Evolutionary conservation across 257 asterid species (phyloP).

Genomic region (Solanum peruvianum): DNA sequence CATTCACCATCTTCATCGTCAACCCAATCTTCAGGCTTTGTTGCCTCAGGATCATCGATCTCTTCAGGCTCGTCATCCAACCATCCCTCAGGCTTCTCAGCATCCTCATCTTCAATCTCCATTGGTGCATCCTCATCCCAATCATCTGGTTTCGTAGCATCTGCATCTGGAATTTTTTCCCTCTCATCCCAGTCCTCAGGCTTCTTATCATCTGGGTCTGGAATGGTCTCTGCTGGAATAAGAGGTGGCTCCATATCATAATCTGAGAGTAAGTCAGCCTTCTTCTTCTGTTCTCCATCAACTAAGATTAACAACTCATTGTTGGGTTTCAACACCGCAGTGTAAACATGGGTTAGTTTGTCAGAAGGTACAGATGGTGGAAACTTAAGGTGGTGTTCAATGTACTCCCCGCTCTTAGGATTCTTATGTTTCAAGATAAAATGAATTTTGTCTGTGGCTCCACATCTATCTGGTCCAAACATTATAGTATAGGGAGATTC

Average conservation of each 20-base stretch:
- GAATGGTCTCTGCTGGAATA: constrained; percentile 75
- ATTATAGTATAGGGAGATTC: constrained; percentile 92
- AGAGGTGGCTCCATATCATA: constrained; percentile 85
- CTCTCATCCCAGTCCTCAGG: constrained; percentile 99
- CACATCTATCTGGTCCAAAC: constrained; percentile 99
- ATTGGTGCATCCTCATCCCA: constrained; percentile 97
- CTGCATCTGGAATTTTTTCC: constrained; percentile 78
- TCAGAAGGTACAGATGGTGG: constrained; percentile 95
- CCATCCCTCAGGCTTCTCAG: constrained; percentile 97
- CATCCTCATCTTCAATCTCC: constrained; percentile 83
- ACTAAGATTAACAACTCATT: constrained; percentile 61
- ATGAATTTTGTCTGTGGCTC: constrained; percentile 89
- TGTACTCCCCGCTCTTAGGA: constrained; percentile 68
- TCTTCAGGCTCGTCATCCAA: constrained; percentile 98
- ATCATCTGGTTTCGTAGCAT: constrained; percentile 81
- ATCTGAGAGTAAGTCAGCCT: constrained; percentile 52
- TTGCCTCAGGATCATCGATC: constrained; percentile 85
- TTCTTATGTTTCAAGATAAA: constrained; percentile 86
- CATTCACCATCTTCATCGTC: constrained; percentile 98
- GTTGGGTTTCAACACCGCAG: constrained; percentile 74
- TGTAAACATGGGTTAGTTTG: constrained; percentile 85
- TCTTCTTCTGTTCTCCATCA: constrained; percentile 95
- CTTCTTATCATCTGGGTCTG: constrained; percentile 91
- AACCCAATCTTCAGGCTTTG: constrained; percentile 96
- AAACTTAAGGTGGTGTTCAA: constrained; percentile 90